Conservation (phyloP, 2,329 filamentous ascomycete species). For the Aphanocladium album region DNA sequence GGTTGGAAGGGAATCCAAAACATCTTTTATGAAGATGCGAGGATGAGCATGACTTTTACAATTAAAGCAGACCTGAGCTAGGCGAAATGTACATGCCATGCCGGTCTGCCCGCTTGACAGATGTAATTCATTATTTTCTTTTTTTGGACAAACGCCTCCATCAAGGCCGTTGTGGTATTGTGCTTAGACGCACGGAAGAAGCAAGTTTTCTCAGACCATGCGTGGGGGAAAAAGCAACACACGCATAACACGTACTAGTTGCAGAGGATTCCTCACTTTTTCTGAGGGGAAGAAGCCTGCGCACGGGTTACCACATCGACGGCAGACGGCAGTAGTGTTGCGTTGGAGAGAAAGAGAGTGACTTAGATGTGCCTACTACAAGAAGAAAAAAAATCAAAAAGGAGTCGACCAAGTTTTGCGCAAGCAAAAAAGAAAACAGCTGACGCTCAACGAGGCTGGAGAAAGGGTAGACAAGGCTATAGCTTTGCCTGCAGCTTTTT, state of each 20-base stretch:
- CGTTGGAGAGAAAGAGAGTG: not conserved
- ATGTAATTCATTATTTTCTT: not conserved
- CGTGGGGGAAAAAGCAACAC: slow-evolving; percentile 7
- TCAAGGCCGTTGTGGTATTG: not conserved
- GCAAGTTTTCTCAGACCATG: not conserved
- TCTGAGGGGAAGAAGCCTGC: not conserved
- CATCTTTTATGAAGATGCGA: slow-evolving; percentile 9
- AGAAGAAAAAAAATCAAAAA: not conserved
- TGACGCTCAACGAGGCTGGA: not conserved
- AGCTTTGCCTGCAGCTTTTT: slow-evolving; percentile 2
- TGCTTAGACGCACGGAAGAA: slow-evolving; percentile 9
- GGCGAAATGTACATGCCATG: not conserved
- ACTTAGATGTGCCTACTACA: not conserved
- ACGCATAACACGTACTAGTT: not conserved
- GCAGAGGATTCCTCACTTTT: not conserved
- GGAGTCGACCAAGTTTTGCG: not conserved
- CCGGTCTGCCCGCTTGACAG: not conserved
- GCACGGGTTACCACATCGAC: not conserved
- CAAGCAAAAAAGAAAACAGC: not conserved
- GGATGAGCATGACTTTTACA: slow-evolving; percentile 4
- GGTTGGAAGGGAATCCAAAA: slow-evolving; percentile 7
- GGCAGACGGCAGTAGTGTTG: not conserved
- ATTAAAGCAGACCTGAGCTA: not conserved
- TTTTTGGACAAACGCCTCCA: not conserved
- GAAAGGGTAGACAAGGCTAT: not conserved